phyloP scores from a whole-genome alignment of 306 rosid species.

The Lathyrus sativus region DNA sequence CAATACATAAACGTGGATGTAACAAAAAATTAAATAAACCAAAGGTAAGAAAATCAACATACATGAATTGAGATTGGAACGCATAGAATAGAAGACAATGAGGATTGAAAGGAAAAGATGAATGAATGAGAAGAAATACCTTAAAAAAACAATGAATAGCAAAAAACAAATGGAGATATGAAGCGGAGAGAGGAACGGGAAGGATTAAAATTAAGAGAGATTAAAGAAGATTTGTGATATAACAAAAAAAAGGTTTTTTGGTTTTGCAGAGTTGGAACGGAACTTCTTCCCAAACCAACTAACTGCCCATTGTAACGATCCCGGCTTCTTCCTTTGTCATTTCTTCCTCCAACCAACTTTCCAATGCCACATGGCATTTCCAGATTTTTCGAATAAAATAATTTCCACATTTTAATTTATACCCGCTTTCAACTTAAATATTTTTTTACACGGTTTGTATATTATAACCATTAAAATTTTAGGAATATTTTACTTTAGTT shows the following conservation, averaged over 20 bases:
- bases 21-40: background rate
- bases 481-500: too few relatives aligned
- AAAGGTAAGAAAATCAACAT: background rate
- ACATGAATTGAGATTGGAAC: background rate
- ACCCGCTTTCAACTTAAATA: too few relatives aligned
- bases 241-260: background rate
- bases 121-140: conserved; percentile 47
- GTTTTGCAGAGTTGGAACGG: conserved; percentile 48
- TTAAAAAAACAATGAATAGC: conserved; percentile 40
- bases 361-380: conserved; percentile 38
- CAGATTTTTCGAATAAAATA: too few relatives aligned
- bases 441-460: too few relatives aligned
- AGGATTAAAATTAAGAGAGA: background rate
- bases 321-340: background rate
- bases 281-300: conserved; percentile 49
- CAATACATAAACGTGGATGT: conserved; percentile 11
- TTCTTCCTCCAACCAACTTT: background rate
- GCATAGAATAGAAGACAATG: background rate
- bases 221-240: background rate
- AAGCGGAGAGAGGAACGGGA: conserved; percentile 1
- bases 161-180: conserved; percentile 25
- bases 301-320: conserved; percentile 43
- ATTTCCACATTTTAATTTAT: too few relatives aligned
- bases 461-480: too few relatives aligned
- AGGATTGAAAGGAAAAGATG: conserved; percentile 19